These are phyloP conservation scores for Paratinospora sagittata DNA, from an alignment of 164 flowering plant species.

Conservation along the genomic window DNA sequence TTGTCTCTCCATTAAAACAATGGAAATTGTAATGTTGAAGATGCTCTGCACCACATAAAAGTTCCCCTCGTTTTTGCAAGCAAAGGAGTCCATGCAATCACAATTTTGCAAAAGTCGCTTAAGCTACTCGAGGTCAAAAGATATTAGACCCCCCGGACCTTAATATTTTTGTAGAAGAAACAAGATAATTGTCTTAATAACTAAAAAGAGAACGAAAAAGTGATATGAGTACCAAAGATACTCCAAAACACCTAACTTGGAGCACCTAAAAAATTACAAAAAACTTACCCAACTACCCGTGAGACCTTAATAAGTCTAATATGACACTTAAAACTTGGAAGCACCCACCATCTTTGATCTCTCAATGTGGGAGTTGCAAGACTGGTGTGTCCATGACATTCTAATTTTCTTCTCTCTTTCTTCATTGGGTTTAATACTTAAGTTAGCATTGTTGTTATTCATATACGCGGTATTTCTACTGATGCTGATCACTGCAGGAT, in stretches of 20 bases:
- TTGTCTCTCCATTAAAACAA: neutral
- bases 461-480: neutral
- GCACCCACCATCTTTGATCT: neutral
- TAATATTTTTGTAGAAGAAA: no score
- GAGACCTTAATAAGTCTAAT: no score
- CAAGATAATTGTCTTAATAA: no score
- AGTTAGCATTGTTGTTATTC: neutral
- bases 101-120: neutral
- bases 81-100: neutral
- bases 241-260: no score
- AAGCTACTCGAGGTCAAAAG: neutral
- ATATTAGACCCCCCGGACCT: no score
- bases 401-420: neutral
- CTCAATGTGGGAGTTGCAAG: neutral
- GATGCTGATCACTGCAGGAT: slow-evolving; percentile 55
- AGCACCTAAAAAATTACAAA: no score
- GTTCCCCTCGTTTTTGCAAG: neutral
- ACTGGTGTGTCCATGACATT: neutral
- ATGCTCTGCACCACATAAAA: neutral
- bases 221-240: no score
- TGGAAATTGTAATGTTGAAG: neutral
- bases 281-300: no score
- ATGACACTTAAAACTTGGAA: neutral
- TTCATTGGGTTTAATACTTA: neutral
- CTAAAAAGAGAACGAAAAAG: no score